A percentile compares a stretch with the other conserved stretches of the same genome.
Conservation (phyloP, 208 protist species). For the Perkinsela sp. region DNA sequence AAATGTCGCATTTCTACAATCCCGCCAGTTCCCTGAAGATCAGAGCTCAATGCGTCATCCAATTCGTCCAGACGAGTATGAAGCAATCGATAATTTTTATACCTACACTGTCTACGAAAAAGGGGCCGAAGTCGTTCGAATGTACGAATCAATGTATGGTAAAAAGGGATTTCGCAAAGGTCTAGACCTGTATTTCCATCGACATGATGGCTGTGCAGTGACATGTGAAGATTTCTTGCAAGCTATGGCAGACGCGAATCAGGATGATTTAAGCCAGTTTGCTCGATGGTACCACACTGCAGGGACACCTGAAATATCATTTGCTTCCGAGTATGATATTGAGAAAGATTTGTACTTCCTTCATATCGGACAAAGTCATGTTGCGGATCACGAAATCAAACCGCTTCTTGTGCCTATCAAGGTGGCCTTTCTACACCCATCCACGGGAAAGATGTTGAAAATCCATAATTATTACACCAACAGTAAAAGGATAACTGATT, state of each 20-base stretch:
- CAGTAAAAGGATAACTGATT: background rate
- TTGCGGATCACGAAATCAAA: background rate
- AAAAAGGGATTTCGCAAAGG: slow-evolving; percentile 2
- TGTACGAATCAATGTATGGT: slow-evolving; percentile 9
- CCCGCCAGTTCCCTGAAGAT: slow-evolving; percentile 10
- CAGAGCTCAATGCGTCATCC: slow-evolving; percentile 9
- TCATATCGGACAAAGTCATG: background rate
- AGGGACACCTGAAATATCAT: slow-evolving; percentile 2
- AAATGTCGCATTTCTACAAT: slow-evolving; percentile 9
- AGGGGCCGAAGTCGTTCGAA: slow-evolving; percentile 13
- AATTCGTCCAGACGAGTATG: slow-evolving; percentile 13
- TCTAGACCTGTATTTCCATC: slow-evolving; percentile 3
- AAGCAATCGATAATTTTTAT: slow-evolving; percentile 21
- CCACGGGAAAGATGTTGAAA: background rate
- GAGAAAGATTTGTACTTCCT: background rate
- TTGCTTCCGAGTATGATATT: background rate
- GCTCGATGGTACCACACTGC: slow-evolving; percentile 5
- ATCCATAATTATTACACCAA: background rate
- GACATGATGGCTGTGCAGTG: slow-evolving; percentile 3
- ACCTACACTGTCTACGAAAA: slow-evolving; percentile 15
- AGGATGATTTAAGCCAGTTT: slow-evolving; percentile 3
- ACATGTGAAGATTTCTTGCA: slow-evolving; percentile 6
- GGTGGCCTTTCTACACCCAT: background rate
- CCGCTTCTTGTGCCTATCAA: background rate
- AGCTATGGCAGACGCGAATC: slow-evolving; percentile 5